phyloP scores from a whole-genome alignment of 2,329 filamentous ascomycete species.

The Aspergillus clavatus region DNA sequence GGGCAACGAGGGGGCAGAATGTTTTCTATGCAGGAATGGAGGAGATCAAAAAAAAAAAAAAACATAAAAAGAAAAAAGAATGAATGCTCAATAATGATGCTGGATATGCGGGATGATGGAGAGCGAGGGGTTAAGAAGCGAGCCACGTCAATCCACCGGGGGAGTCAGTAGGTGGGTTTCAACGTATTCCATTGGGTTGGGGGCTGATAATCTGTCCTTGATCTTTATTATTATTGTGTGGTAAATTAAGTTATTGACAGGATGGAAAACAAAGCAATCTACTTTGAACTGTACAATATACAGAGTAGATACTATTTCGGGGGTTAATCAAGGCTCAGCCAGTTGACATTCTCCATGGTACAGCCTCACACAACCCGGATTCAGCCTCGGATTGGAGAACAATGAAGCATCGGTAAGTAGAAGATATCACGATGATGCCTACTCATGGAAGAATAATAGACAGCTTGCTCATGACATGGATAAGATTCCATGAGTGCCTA shows the following conservation, averaged over 20 bases:
- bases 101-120: not conserved
- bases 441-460: too few species aligned
- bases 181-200: too few species aligned
- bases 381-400: not conserved
- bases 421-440: not conserved
- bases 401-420: not conserved
- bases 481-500: not conserved
- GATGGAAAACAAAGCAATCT: not conserved
- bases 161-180: too few species aligned
- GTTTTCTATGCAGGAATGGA: not conserved
- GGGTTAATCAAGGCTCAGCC: not conserved
- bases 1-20: constrained; percentile 16
- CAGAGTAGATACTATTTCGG: not conserved
- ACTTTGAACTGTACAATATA: not conserved
- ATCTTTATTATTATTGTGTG: too few species aligned
- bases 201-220: too few species aligned
- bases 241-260: too few species aligned
- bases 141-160: not conserved
- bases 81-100: too few species aligned
- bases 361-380: not conserved
- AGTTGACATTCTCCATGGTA: not conserved
- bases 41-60: too few species aligned
- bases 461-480: not conserved
- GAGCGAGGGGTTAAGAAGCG: constrained; percentile 8
- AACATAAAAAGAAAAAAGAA: too few species aligned